phyloP scores from a whole-genome alignment of 139 green algal species.

The Tetradesmus obliquus region DNA sequence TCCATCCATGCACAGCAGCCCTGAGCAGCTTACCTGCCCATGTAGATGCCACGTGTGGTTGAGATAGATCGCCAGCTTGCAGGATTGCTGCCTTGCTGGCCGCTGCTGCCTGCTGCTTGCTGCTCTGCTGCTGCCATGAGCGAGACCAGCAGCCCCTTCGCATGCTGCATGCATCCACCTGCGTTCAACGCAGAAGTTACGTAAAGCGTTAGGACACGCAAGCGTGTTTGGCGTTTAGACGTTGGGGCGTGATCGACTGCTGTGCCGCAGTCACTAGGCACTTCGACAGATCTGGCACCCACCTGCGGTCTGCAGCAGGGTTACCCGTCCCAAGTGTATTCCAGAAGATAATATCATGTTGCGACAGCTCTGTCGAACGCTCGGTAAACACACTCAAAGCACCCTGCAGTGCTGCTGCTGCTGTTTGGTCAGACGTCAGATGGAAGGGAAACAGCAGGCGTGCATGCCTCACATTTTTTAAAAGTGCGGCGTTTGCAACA shows the following conservation, averaged over 20 bases:
- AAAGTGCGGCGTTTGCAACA: background rate
- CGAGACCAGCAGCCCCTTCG: background rate
- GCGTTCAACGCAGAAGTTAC: background rate
- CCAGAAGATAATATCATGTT: background rate
- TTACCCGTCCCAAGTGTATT: background rate
- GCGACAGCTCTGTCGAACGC: background rate
- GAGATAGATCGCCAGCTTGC: background rate
- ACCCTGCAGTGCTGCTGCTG: background rate
- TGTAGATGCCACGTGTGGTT: constrained; percentile 17
- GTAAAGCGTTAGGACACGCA: background rate
- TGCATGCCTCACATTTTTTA: background rate
- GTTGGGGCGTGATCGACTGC: background rate
- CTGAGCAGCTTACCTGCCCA: constrained; percentile 18
- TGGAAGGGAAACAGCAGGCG: background rate
- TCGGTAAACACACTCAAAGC: background rate
- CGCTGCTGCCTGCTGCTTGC: constrained; percentile 3
- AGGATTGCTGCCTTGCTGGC: background rate
- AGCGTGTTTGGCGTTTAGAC: background rate
- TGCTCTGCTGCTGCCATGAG: background rate
- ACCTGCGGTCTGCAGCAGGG: background rate
- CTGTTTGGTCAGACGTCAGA: background rate
- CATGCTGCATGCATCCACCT: constrained; percentile 41
- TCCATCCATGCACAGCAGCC: background rate
- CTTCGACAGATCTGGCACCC: background rate
- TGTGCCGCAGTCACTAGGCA: background rate